Evolutionary conservation across 495 filamentous ascomycete genomes (phyloP).

Genomic region (Neurospora intermedia): DNA sequence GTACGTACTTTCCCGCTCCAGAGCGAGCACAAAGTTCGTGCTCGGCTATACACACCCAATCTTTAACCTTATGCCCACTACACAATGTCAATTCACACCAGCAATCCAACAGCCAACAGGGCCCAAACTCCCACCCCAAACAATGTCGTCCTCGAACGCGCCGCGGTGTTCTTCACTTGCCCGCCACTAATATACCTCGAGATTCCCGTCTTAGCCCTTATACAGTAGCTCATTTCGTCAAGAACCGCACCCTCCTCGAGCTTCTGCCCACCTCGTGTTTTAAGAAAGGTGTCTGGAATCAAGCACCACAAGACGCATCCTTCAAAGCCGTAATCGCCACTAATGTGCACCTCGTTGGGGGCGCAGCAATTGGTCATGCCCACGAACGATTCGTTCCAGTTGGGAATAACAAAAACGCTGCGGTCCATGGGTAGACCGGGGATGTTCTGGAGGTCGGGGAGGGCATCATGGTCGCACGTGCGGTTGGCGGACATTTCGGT

Average conservation of each 20-base stretch:
- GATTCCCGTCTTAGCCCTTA: background rate
- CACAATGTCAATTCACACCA: too few species aligned
- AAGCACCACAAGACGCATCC: background rate
- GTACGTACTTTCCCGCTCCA: too few species aligned
- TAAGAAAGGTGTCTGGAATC: background rate
- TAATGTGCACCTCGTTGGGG: background rate
- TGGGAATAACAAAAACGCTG: background rate
- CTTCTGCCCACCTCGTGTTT: background rate
- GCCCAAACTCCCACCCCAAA: background rate
- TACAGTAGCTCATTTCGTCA: background rate
- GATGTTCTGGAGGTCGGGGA: background rate
- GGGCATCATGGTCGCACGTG: background rate
- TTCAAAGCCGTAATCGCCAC: background rate
- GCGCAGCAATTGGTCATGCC: background rate
- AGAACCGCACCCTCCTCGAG: background rate
- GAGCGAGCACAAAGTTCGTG: too few species aligned
- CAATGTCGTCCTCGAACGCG: background rate
- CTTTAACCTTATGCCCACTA: too few species aligned
- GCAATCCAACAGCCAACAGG: background rate
- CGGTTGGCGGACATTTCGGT: background rate
- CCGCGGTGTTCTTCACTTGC: background rate
- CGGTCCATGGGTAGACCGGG: background rate
- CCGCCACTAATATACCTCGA: background rate
- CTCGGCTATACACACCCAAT: too few species aligned
- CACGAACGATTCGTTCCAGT: background rate